Conservation (phyloP, 176 grass and related monocot genomes). For the Secale cereale region DNA sequence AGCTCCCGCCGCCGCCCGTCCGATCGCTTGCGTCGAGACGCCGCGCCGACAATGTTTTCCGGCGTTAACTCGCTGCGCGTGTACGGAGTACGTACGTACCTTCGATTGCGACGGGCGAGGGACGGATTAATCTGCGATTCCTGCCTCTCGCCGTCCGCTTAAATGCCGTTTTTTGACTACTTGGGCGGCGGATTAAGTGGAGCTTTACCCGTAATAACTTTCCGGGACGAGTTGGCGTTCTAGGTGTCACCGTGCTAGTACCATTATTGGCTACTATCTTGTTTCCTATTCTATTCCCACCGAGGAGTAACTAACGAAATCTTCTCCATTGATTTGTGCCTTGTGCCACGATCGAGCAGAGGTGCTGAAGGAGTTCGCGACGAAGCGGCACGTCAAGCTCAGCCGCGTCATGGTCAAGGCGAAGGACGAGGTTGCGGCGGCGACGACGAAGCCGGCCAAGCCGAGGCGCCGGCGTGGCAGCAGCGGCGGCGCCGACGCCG, state of each 20-base stretch:
- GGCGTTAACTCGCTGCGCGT: not conserved
- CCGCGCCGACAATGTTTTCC: not conserved
- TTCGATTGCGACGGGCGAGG: not conserved
- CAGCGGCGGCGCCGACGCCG: not conserved
- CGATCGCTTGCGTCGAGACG: not conserved
- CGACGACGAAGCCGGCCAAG: conserved; percentile 28
- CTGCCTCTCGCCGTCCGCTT: not conserved
- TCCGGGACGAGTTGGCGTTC: not conserved
- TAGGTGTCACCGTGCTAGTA: not conserved
- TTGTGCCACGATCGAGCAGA: conserved; percentile 31
- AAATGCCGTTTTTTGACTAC: conserved; percentile 4
- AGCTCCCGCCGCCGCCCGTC: not conserved
- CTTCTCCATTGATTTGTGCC: not conserved
- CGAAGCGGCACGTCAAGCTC: conserved; percentile 75
- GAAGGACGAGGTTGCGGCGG: conserved; percentile 41
- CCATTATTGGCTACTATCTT: not conserved
- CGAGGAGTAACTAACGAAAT: not conserved
- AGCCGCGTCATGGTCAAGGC: conserved; percentile 56
- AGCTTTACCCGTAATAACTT: not conserved
- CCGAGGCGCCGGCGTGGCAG: conserved; percentile 29
- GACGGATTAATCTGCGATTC: conserved; percentile 1
- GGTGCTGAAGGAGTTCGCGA: conserved; percentile 77
- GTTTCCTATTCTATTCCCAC: not conserved
- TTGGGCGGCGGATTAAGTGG: not conserved
- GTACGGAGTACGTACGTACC: too few relatives aligned